Base-by-base conservation (phyloP, 495 filamentous ascomycete species). In the Neurospora sp. region DNA sequence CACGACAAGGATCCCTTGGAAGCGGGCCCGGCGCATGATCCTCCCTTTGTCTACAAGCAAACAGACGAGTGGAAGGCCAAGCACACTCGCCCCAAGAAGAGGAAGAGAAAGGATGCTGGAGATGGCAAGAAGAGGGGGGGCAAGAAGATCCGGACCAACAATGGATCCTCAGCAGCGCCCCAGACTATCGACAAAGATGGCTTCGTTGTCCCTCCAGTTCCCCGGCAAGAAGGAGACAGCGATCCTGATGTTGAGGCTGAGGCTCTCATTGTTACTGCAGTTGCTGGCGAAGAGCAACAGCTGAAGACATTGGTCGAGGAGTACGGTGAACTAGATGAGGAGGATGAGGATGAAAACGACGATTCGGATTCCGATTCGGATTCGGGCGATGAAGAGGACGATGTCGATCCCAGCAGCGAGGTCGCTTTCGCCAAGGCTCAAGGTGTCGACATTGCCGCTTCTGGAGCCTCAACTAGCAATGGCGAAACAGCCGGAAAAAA, bases 41-140 rank as follows among this genome's bases (percentile, higher is more conserved):
- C 96, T 1, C 96, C 96, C 2, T 89, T 91, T 9, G 91, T 96
- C 77, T 91, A 91, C 74, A 86, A 92, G 73, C 87, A 90, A 40
- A 85, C 82, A 1, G 78, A 82, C 20, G 83, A 87, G 72, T 86
- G 76, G 79, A 83, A 81, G 82, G 87, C 81, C 79, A 88, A 76
- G 80, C 84, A 81, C 59, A 66, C 68, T 7, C 74, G 76, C 76
- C 74, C 75, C 68, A 75, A 80, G 59, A 86, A 87, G 78, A 85
- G 84, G 74, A 87, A 71, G 74, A 72, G 79, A n/a, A 78, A 79
- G 73, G 70, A 61, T 2, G 70, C n/a, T 11, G 53, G 70, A 39
- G 81, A 82, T 10, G 77, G 75, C 70, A 78, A 75, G 10, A 79
- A 83, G 9, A 78, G 76, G 14, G 53, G 38, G 6, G 40, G 59